Percentiles rank a stretch among this genome's conserved stretches.
These are phyloP conservation scores for Leccinum imitatum DNA, from an alignment of 768 basidiomycete genomes.

Conservation along the genomic window DNA sequence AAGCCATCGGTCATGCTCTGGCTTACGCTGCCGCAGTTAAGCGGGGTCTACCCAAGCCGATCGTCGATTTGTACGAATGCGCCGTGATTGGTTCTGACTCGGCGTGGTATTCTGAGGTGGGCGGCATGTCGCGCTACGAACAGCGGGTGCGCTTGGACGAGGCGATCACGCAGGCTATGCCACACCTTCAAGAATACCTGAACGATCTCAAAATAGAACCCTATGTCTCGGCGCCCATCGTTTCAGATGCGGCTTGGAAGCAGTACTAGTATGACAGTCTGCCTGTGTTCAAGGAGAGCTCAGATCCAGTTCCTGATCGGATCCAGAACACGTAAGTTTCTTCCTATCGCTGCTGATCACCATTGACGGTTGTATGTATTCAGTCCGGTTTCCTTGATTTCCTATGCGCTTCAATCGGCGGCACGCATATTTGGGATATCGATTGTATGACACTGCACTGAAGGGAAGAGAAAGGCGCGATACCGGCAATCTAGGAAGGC, in stretches of 20 bases:
- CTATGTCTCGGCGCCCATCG: constrained; percentile 53
- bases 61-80: constrained; percentile 58
- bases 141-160: constrained; percentile 50
- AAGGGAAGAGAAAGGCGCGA: too few species aligned
- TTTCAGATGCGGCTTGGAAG: constrained; percentile 52
- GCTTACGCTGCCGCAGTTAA: constrained; percentile 56
- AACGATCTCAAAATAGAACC: constrained; percentile 45
- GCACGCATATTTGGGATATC: too few species aligned
- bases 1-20: constrained; percentile 64
- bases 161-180: constrained; percentile 22
- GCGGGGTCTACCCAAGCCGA: constrained; percentile 42
- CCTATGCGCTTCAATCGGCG: too few species aligned
- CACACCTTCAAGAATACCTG: constrained; percentile 42
- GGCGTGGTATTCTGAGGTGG: background rate
- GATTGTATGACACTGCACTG: too few species aligned
- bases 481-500: too few species aligned
- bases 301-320: constrained; percentile 36
- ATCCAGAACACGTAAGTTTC: constrained; percentile 41
- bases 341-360: background rate
- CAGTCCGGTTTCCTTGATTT: too few species aligned
- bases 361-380: too few species aligned
- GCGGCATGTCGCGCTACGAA: constrained; percentile 28
- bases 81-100: constrained; percentile 20
- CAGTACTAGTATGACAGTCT: constrained; percentile 37
- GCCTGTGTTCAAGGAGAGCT: constrained; percentile 43